These are phyloP conservation scores for Friedmanniomyces simplex DNA, from an alignment of 495 filamentous ascomycete genomes.

Conservation along the genomic window DNA sequence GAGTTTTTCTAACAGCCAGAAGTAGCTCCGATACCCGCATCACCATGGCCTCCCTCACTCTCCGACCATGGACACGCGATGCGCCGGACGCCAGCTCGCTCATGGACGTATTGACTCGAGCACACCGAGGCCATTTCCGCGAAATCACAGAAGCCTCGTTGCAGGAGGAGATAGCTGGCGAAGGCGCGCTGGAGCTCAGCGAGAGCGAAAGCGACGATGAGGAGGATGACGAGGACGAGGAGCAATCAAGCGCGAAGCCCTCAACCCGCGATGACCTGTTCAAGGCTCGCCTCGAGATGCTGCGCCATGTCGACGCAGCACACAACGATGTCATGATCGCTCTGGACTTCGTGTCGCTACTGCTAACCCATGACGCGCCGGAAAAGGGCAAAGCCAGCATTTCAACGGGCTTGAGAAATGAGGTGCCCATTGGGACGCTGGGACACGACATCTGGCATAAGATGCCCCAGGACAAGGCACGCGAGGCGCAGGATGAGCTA, in stretches of 20 bases:
- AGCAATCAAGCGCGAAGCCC: constrained; percentile 1
- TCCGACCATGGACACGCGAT: constrained; percentile 27
- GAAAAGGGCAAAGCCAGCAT: constrained; percentile 57
- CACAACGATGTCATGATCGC: constrained; percentile 54
- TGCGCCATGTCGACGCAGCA: constrained; percentile 32
- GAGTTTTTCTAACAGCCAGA: no score
- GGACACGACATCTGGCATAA: constrained; percentile 56
- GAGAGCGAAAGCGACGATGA: constrained; percentile 11
- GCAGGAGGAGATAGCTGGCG: constrained; percentile 56
- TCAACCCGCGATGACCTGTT: constrained; percentile 13
- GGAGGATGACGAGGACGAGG: constrained; percentile 9
- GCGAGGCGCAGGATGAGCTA: constrained; percentile 45
- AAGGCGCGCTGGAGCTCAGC: constrained; percentile 30
- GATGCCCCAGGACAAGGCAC: constrained; percentile 33
- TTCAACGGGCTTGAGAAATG: constrained; percentile 54
- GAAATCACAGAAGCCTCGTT: constrained; percentile 35
- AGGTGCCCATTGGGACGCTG: constrained; percentile 62
- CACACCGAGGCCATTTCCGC: constrained; percentile 30
- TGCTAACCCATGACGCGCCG: constrained; percentile 67
- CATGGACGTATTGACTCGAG: constrained; percentile 20
- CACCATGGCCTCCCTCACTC: constrained; percentile 12
- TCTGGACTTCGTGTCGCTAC: constrained; percentile 75
- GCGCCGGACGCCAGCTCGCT: constrained; percentile 12
- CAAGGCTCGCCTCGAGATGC: constrained; percentile 18
- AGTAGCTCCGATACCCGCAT: neutral